A percentile compares a stretch with the other conserved stretches of the same genome.
These are phyloP conservation scores for Leishmania major DNA, from an alignment of 208 protist genomes.

Conservation along the genomic window DNA sequence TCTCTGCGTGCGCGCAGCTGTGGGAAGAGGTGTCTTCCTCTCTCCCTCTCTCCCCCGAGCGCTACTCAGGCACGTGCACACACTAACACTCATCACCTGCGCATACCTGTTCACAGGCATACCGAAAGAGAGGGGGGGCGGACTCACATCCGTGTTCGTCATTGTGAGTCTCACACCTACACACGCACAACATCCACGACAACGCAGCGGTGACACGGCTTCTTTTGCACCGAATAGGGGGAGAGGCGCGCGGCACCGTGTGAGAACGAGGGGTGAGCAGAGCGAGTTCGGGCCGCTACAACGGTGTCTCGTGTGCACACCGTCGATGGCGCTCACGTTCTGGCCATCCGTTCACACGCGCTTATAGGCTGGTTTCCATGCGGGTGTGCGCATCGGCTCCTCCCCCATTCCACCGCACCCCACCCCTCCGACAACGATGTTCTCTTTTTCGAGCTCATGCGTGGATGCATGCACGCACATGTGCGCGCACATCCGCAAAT, in stretches of 20 bases:
- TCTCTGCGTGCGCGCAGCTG: background rate
- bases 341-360: background rate
- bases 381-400: background rate
- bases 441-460: background rate
- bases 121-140: background rate
- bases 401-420: background rate
- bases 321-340: background rate
- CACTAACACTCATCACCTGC: background rate
- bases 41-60: background rate
- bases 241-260: background rate
- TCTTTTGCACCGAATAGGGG: background rate
- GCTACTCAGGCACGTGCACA: background rate
- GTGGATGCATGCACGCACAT: background rate
- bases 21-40: background rate
- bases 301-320: background rate
- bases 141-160: too few species aligned
- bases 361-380: background rate
- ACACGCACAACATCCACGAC: background rate
- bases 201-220: background rate
- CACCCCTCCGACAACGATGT: background rate
- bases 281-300: background rate
- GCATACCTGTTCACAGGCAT: background rate
- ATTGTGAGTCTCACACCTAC: background rate
- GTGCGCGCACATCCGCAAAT: background rate
- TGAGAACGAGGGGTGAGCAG: background rate